Conservation (phyloP, 106 monocot species). For the Dioscorea alata region DNA sequence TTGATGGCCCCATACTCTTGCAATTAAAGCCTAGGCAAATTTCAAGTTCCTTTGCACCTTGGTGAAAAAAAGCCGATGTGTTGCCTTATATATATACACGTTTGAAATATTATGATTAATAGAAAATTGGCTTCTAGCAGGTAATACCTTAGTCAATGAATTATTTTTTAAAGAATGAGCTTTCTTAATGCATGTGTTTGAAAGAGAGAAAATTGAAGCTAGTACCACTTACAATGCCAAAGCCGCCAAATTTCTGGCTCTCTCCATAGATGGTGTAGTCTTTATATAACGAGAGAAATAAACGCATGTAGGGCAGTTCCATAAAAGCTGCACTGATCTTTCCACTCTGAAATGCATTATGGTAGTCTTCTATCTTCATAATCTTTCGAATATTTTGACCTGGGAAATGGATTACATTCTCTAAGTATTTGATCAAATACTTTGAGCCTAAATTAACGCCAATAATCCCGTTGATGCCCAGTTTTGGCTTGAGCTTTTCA, state of each 20-base stretch:
- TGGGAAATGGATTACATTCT: neutral
- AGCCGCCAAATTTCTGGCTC: neutral
- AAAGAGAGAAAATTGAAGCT: too few species aligned
- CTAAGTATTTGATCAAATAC: constrained; percentile 1
- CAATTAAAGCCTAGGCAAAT: too few species aligned
- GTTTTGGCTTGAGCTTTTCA: neutral
- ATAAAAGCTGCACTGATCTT: constrained; percentile 1
- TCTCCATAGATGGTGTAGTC: constrained; percentile 7
- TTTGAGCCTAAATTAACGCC: neutral
- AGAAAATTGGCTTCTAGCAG: too few species aligned
- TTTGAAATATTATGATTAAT: too few species aligned
- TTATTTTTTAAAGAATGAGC: too few species aligned
- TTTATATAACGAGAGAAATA: neutral
- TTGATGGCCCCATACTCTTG: too few species aligned
- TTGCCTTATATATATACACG: too few species aligned
- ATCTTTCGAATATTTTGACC: neutral
- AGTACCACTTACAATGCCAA: constrained; percentile 2
- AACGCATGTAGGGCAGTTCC: neutral
- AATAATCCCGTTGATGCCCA: neutral
- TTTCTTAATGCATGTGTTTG: too few species aligned
- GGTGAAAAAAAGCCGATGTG: too few species aligned
- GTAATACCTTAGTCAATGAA: too few species aligned
- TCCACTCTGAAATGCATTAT: neutral
- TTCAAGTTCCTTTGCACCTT: too few species aligned
- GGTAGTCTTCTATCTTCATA: neutral